Conservation (phyloP, 345 rosid genomes). For the Durio zibethinus region DNA sequence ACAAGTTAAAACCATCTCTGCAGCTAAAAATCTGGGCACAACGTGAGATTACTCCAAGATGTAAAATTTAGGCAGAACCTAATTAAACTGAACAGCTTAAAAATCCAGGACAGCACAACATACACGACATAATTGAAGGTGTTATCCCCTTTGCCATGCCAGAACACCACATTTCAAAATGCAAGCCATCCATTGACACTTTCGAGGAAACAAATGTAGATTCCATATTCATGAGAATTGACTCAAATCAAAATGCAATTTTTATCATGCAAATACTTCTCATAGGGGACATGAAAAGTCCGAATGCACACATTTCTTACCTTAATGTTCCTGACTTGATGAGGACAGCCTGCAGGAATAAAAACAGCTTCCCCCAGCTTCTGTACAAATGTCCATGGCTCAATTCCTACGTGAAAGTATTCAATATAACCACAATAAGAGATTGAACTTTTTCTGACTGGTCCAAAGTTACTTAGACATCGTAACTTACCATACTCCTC, state of each 20-base stretch:
- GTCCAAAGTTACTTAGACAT: neutral
- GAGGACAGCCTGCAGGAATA: constrained; percentile 69
- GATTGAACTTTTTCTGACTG: neutral
- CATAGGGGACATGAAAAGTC: neutral
- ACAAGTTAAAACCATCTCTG: neutral
- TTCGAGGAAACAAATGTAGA: neutral
- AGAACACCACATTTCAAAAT: neutral
- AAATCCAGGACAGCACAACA: too few relatives aligned
- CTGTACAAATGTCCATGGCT: constrained; percentile 66
- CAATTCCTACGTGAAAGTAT: constrained; percentile 35
- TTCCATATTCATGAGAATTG: neutral
- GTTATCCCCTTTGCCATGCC: neutral
- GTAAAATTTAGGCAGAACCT: neutral
- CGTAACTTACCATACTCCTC: constrained; percentile 61
- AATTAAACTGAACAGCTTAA: too few relatives aligned
- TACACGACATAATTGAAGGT: neutral
- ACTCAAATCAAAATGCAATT: neutral
- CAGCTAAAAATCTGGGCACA: neutral
- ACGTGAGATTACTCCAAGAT: neutral
- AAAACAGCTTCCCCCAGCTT: constrained; percentile 66
- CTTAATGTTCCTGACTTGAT: constrained; percentile 66
- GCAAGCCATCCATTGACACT: neutral
- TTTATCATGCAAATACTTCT: neutral
- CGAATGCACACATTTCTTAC: constrained; percentile 5
- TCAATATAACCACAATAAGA: neutral